A percentile compares a stretch with the other conserved stretches of the same genome.
Evolutionary conservation across 192 early-diverging fungal genomes (phyloP).

Genomic region (Physocladia obscura): DNA sequence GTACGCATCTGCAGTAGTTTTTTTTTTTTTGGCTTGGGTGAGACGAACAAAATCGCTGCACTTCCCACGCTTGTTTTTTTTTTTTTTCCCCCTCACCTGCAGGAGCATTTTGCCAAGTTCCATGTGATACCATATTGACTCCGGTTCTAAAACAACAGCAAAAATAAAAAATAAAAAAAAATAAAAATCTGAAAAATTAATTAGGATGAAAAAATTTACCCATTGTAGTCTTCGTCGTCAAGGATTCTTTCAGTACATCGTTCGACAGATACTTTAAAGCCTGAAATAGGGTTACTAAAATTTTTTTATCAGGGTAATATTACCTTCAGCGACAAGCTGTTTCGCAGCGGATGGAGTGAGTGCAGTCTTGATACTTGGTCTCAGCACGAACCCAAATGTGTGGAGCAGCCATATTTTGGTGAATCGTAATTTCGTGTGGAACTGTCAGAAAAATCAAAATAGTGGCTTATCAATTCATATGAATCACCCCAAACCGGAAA

Average conservation of each 20-base stretch:
- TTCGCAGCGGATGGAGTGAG: constrained; percentile 83
- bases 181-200: too few relatives aligned
- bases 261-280: constrained; percentile 91
- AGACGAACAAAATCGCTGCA: too few relatives aligned
- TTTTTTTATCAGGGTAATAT: too few relatives aligned
- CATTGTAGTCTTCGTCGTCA: constrained; percentile 79
- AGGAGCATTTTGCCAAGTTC: constrained; percentile 87
- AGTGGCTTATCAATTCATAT: too few relatives aligned
- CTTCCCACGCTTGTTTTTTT: too few relatives aligned
- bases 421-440: too few relatives aligned
- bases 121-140: constrained; percentile 72
- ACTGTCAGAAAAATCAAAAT: too few relatives aligned
- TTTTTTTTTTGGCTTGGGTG: too few relatives aligned
- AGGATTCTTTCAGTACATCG: constrained; percentile 79
- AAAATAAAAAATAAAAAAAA: not conserved
- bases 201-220: not conserved
- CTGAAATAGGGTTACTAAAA: constrained; percentile 21
- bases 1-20: constrained; percentile 74
- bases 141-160: constrained; percentile 58
- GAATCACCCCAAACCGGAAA: too few relatives aligned
- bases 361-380: constrained; percentile 93
- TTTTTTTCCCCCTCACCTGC: too few relatives aligned
- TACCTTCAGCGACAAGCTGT: constrained; percentile 70
- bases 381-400: constrained; percentile 91
- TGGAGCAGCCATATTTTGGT: too few relatives aligned